Percentiles rank a stretch among this genome's conserved stretches.
These are phyloP conservation scores for Elaphomyces granulatus DNA, from an alignment of 495 filamentous ascomycete genomes.

Conservation along the genomic window DNA sequence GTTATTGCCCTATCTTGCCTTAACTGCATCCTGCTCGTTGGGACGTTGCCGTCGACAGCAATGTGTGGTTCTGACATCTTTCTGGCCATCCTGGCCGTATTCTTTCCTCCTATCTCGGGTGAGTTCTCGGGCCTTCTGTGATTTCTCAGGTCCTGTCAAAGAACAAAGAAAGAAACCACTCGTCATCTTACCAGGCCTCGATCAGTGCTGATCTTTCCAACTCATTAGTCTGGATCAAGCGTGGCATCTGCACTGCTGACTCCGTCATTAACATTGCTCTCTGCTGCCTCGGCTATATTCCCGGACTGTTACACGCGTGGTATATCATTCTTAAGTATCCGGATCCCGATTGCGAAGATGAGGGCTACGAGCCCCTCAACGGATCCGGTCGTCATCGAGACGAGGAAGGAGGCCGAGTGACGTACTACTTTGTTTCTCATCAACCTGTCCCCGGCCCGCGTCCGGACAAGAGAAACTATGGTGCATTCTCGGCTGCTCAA, in stretches of 20 bases:
- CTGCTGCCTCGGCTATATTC: slow-evolving; percentile 75
- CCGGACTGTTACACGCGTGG: slow-evolving; percentile 89
- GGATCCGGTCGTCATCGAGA: slow-evolving; percentile 34
- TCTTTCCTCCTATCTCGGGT: slow-evolving; percentile 92
- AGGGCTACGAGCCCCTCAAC: slow-evolving; percentile 45
- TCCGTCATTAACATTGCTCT: slow-evolving; percentile 91
- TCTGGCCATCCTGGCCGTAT: slow-evolving; percentile 71
- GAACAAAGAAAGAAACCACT: slow-evolving; percentile 2
- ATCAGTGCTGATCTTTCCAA: slow-evolving; percentile 4
- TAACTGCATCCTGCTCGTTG: too few relatives aligned
- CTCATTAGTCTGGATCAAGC: slow-evolving; percentile 79
- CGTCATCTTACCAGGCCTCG: slow-evolving; percentile 2
- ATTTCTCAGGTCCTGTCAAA: not conserved
- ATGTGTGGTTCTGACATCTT: slow-evolving; percentile 78
- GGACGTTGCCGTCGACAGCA: too few relatives aligned
- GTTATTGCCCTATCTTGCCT: too few relatives aligned
- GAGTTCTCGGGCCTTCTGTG: slow-evolving; percentile 22
- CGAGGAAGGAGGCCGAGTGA: slow-evolving; percentile 39
- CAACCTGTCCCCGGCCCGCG: slow-evolving; percentile 25
- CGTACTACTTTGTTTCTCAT: slow-evolving; percentile 55
- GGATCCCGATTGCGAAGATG: slow-evolving; percentile 42
- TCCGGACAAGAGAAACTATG: slow-evolving; percentile 27
- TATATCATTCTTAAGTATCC: slow-evolving; percentile 94
- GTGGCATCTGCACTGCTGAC: slow-evolving; percentile 86
- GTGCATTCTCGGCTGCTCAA: slow-evolving; percentile 19